Evolutionary conservation across 2,329 filamentous ascomycete genomes (phyloP), one percentile per base, ranked within the genome.

Genomic region (Neonectria punicea): DNA sequence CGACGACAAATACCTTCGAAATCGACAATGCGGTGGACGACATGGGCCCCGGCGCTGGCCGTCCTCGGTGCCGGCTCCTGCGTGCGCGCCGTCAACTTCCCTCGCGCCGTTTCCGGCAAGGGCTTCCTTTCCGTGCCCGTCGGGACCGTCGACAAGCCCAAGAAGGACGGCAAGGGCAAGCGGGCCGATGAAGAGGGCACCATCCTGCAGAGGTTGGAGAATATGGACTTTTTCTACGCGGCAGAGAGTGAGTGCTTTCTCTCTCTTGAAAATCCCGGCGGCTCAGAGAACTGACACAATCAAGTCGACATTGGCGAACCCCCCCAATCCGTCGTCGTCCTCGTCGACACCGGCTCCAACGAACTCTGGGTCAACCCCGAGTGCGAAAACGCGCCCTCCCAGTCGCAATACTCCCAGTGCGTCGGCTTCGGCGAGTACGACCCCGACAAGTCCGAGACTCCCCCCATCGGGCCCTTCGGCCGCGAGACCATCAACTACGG

Each of bases 361-460:
- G 84, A 86, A 72, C 80, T 87, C 8, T 87, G 85, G 85, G 83
- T 87, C 47, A 85, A 87, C 64, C 85, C 85, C 1, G 76, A 81
- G 57, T 87, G 85, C 71, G 57, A 71, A 4, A 78, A 77, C 5
- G 78, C 84, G 0, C 78, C 75, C 6, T 75, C 76, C 6, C 66
- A 75, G 7, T 68, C 70, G 1, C 76, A 82, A 39, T 69, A 73
- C 3, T 58, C 75, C 0, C 78, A 81, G 50, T 87, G 85, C 71
- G 13, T 66, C 0, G 43, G 67, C 0, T 83, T 83, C 56, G 81
- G 84, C 3, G 75, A 78, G 44, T 87, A 85, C 68, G 77, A 85
- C 44, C 81, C 82, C 5, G 60, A 58, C 1, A 72, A 77, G 53
- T 86, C 84, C 16, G 71, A 72, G 5, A 80, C 79, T 7, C 80